Conservation (phyloP, 2,329 filamentous ascomycete genomes). For the Pseudocercospora musae region DNA sequence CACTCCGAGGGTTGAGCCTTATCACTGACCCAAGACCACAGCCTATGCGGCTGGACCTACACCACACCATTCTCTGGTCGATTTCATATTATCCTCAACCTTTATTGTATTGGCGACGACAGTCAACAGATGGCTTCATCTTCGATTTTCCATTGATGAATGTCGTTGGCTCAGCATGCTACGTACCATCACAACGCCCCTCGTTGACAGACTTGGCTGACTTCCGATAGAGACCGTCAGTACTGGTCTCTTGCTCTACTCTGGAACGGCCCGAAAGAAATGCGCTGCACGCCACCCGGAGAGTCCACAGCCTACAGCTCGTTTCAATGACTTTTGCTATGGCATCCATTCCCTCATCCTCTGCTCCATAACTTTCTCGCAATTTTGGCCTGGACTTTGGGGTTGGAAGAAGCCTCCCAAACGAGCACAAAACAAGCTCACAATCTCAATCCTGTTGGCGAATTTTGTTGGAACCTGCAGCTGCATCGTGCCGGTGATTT, state of each 20-base stretch:
- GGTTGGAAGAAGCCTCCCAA: conserved; percentile 54
- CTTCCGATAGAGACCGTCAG: conserved; percentile 47
- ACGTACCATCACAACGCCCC: conserved; percentile 38
- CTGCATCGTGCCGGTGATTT: not conserved
- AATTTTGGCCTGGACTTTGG: conserved; percentile 72
- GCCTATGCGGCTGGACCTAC: conserved; percentile 31
- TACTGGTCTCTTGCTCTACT: conserved; percentile 73
- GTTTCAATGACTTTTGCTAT: conserved; percentile 86
- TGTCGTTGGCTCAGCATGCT: conserved; percentile 66
- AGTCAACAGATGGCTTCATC: conserved; percentile 77
- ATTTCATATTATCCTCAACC: conserved; percentile 90
- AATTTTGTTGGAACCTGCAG: not conserved
- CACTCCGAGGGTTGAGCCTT: not conserved
- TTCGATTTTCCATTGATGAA: conserved; percentile 84
- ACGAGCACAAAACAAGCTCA: not conserved
- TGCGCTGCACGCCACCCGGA: conserved; percentile 76
- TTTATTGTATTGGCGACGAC: conserved; percentile 71
- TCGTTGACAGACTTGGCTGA: not conserved
- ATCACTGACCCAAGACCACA: not conserved
- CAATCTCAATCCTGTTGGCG: not conserved
- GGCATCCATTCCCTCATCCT: conserved; percentile 77
- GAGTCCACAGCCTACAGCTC: conserved; percentile 74
- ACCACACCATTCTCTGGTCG: conserved; percentile 57
- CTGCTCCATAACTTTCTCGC: conserved; percentile 69
- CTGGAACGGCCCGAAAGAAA: conserved; percentile 69